These are phyloP conservation scores for Rehmannia glutinosa DNA, from an alignment of 257 asterid genomes.

Conservation along the genomic window DNA sequence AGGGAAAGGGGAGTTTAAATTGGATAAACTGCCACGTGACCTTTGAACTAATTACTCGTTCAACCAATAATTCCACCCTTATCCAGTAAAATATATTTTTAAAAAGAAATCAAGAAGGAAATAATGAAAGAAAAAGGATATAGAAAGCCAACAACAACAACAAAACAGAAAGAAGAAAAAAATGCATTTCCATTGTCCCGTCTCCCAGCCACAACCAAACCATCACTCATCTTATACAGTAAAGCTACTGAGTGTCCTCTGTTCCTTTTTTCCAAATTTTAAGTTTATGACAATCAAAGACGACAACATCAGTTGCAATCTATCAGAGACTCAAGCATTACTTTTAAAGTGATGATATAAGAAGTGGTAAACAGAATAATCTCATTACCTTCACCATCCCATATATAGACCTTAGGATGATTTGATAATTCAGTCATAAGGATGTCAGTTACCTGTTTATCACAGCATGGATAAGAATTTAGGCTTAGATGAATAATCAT, in stretches of 20 bases:
- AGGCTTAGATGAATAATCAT: slow-evolving; percentile 9
- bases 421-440: slow-evolving; percentile 43
- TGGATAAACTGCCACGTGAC: too few species aligned
- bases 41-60: too few species aligned
- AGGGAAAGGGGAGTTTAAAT: too few species aligned
- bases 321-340: too few species aligned
- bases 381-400: slow-evolving; percentile 76
- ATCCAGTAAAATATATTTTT: background rate
- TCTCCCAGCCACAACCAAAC: background rate
- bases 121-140: background rate
- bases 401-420: slow-evolving; percentile 65
- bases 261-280: too few species aligned
- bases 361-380: slow-evolving; percentile 3
- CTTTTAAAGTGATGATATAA: background rate
- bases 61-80: too few species aligned
- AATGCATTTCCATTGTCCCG: background rate
- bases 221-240: background rate
- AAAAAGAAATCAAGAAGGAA: background rate
- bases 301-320: too few species aligned
- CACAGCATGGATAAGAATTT: slow-evolving; percentile 26
- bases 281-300: too few species aligned
- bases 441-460: slow-evolving; percentile 60
- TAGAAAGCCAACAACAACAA: too few species aligned
- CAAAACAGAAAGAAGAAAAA: background rate
- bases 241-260: too few species aligned